Conservation (phyloP, 2,329 filamentous ascomycete species). For the Akanthomyces uredinophilus region DNA sequence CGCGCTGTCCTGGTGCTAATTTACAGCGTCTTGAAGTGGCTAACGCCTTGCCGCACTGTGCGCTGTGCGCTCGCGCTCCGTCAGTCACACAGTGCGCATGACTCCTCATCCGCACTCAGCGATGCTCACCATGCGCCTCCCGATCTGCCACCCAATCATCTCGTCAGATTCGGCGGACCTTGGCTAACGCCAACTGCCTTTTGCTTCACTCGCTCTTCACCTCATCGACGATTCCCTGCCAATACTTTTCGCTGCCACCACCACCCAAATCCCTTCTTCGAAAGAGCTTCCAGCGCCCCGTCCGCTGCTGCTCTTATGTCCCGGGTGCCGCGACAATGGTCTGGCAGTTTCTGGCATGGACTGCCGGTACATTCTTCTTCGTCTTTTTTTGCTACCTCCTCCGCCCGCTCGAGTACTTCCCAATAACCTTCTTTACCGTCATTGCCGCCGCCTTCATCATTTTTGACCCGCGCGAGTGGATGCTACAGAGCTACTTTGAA, state of each 20-base stretch:
- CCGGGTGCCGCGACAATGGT: slow-evolving; percentile 37
- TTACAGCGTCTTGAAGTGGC: background rate
- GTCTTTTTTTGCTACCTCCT: slow-evolving; percentile 34
- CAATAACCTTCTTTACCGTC: slow-evolving; percentile 10
- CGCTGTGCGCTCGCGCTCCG: background rate
- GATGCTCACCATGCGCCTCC: background rate
- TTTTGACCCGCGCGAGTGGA: slow-evolving; percentile 10
- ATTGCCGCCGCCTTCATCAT: slow-evolving; percentile 24
- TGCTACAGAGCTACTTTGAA: slow-evolving; percentile 13
- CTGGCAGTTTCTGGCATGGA: slow-evolving; percentile 38
- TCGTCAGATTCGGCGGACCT: slow-evolving; percentile 8
- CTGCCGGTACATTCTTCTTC: slow-evolving; percentile 31
- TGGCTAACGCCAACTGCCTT: slow-evolving; percentile 4
- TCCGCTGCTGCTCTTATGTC: slow-evolving; percentile 12
- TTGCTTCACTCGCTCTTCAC: slow-evolving; percentile 3
- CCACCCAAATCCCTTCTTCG: background rate
- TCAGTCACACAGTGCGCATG: background rate
- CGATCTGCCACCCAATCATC: slow-evolving; percentile 12
- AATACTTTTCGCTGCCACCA: background rate
- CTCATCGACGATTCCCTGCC: background rate
- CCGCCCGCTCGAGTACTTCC: slow-evolving; percentile 22
- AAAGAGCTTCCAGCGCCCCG: slow-evolving; percentile 7
- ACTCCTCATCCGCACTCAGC: background rate
- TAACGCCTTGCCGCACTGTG: background rate
- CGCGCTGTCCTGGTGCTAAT: background rate